phyloP scores from a whole-genome alignment of 2,329 filamentous ascomycete species.

The Fusarium goolgardi region DNA sequence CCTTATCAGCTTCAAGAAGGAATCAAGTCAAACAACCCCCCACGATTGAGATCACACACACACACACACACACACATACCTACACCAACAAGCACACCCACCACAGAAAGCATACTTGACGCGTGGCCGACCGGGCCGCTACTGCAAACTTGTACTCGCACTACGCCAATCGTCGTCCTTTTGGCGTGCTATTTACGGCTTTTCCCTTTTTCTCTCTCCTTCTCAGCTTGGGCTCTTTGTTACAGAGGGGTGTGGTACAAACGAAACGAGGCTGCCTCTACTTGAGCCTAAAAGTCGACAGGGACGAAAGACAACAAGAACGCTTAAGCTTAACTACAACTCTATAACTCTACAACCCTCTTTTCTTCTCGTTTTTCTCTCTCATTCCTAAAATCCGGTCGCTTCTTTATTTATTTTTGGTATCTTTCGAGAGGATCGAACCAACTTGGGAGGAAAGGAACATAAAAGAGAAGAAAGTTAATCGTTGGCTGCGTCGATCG shows the following conservation, averaged over 20 bases:
- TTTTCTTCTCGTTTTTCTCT: background rate
- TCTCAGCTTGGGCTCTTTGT: constrained; percentile 21
- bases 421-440: background rate
- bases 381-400: constrained; percentile 11
- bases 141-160: constrained; percentile 11
- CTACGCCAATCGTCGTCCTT: constrained; percentile 15
- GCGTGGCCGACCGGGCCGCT: constrained; percentile 8
- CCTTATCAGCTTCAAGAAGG: constrained; percentile 14
- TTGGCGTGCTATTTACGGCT: constrained; percentile 17
- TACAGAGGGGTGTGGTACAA: background rate
- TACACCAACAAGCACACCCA: constrained; percentile 5
- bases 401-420: constrained; percentile 32
- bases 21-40: constrained; percentile 14
- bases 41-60: constrained; percentile 28
- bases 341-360: constrained; percentile 26
- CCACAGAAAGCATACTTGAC: constrained; percentile 4
- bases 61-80: constrained; percentile 2
- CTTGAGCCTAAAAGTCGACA: constrained; percentile 3
- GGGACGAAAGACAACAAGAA: constrained; percentile 8
- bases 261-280: constrained; percentile 23
- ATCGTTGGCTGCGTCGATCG: constrained; percentile 13
- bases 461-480: constrained; percentile 11
- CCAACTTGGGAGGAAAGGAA: constrained; percentile 1
- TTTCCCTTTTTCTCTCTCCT: constrained; percentile 7
- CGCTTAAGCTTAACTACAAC: constrained; percentile 20